Base-by-base conservation (phyloP, 2,329 filamentous ascomycete genomes). In the Fulvia fulva region DNA sequence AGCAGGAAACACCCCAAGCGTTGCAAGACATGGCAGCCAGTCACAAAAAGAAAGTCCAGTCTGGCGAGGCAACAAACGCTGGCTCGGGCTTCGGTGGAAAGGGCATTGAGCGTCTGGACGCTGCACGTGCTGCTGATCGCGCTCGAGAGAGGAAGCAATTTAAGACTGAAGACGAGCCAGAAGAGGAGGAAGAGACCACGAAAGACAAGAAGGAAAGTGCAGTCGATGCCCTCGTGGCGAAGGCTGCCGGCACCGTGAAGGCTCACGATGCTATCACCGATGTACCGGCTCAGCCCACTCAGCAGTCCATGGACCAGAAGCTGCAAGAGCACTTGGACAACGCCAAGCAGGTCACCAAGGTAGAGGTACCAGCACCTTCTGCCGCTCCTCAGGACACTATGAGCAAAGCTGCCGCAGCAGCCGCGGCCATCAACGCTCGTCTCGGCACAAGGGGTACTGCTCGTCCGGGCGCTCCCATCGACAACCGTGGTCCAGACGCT, bases 401-500 rank as follows among this genome's bases (percentile, higher is more conserved):
- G 41, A 65, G 65, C n/a, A 65, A 58, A 89, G 78, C 93, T 59
- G 88, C 88, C 59, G 90, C 89, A n/a, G 93, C 93, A 5, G 91
- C 94, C 67, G 91, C 87, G 67, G 89, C 88, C 73, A 96, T 99
- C 77, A 92, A 96, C 74, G 87, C 87, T 61, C 91, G 94, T 65
- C 83, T 99, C 41, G 93, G 90, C 70, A 62, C 51, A 25, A 21
- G 1, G 64, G 66, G 70, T 34, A 89, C 94, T 72, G 87, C 97
- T 68, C 88, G 94, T 60, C 88, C 90, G 3, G 94, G 94, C 14
- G 92, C 96, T 61, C 91, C 94, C 7, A 95, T 97, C 71, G 94
- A 99, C 78, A 99, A 99, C 78, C 97, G 97, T 75, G 94, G 94
- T 0, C 94, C 94, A 0, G 94, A 99, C 74, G 94, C 94, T 2